Conservation (phyloP, 2,329 filamentous ascomycete species). For the Penicillium paneum region DNA sequence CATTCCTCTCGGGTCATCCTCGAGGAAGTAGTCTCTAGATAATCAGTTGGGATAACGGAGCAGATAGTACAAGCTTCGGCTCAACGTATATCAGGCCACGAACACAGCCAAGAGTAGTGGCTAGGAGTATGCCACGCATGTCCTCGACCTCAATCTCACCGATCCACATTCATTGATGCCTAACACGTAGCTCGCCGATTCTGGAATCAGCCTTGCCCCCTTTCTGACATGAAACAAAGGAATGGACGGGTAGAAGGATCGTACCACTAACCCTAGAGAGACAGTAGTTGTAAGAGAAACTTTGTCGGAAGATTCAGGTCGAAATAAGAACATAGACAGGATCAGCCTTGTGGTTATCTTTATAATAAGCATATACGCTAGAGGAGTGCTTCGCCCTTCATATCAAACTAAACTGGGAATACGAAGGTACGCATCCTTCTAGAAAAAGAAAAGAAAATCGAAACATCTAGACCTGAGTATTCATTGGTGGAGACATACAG, state of each 20-base stretch:
- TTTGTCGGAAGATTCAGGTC: no score
- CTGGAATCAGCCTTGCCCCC: not conserved
- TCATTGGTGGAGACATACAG: not conserved
- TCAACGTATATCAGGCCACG: not conserved
- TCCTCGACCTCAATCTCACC: not conserved
- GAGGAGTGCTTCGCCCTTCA: not conserved
- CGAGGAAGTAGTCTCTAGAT: not conserved
- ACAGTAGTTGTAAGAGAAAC: not conserved
- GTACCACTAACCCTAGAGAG: not conserved
- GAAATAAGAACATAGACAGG: not conserved
- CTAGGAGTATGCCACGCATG: not conserved
- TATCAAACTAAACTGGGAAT: not conserved
- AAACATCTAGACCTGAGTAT: not conserved
- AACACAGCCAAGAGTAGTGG: not conserved
- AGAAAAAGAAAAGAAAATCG: not conserved
- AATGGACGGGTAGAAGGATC: not conserved
- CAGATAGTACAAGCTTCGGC: not conserved
- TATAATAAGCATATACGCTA: not conserved
- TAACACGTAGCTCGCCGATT: not conserved
- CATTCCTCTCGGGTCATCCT: not conserved
- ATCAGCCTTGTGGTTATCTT: not conserved
- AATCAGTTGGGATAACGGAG: not conserved
- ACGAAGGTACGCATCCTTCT: not conserved
- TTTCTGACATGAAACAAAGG: not conserved
- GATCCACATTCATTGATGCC: not conserved